phyloP scores from a whole-genome alignment of 78 protist species.

The Cyanophora paradoxa region DNA sequence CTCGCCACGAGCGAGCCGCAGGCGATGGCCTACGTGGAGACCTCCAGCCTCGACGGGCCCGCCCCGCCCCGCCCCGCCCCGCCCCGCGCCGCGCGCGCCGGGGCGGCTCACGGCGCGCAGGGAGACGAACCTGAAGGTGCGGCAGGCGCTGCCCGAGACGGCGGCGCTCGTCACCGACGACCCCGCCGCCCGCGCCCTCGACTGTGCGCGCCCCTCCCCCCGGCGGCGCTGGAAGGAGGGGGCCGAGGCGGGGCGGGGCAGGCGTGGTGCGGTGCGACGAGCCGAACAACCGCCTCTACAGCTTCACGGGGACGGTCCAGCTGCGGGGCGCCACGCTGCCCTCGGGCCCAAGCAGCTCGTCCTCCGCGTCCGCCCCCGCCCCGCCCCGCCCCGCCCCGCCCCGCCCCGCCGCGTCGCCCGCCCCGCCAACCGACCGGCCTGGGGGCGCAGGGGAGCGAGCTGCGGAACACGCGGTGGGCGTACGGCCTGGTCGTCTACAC shows the following conservation, averaged over 20 bases:
- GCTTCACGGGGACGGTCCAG: not conserved
- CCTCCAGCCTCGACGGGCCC: constrained; percentile 79
- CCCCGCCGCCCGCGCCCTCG: not conserved
- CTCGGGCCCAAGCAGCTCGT: not conserved
- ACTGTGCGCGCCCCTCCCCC: not conserved
- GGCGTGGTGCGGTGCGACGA: constrained; percentile 7
- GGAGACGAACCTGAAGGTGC: constrained; percentile 53
- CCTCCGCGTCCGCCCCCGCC: constrained; percentile 14
- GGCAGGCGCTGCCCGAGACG: not conserved
- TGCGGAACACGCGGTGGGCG: constrained; percentile 75
- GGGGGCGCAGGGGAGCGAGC: constrained; percentile 40
- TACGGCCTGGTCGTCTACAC: constrained; percentile 44
- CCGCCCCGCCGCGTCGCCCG: constrained; percentile 2
- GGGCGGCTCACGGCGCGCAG: not conserved
- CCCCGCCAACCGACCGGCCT: constrained; percentile 10
- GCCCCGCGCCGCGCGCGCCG: not conserved
- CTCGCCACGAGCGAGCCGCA: constrained; percentile 48
- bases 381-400: constrained; percentile 1
- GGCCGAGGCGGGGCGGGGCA: too few species aligned
- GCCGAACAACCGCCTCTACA: constrained; percentile 28
- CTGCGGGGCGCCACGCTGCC: not conserved
- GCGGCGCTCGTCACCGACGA: too few species aligned
- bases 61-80: too few species aligned
- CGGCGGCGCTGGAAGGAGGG: constrained; percentile 1
- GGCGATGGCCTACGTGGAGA: constrained; percentile 82